These are phyloP conservation scores for Crataegus laevigata DNA, from an alignment of 306 rosid species.

Conservation along the genomic window DNA sequence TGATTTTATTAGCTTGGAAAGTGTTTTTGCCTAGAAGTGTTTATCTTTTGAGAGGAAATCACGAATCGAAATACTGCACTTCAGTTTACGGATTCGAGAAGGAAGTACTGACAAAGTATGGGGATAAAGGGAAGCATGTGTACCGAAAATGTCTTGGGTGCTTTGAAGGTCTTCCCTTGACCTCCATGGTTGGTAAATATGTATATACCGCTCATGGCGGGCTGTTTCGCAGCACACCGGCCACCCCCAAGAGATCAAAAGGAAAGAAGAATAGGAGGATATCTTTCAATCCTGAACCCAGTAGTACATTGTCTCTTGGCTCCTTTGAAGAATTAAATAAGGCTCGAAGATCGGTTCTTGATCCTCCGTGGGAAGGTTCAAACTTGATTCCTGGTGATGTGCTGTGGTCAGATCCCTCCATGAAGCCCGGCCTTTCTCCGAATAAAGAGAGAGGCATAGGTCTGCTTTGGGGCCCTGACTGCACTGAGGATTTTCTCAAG, in stretches of 20 bases:
- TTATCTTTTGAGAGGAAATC: constrained; percentile 74
- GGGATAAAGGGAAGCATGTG: constrained; percentile 75
- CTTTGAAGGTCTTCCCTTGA: constrained; percentile 90
- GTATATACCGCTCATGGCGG: constrained; percentile 92
- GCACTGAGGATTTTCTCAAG: constrained; percentile 80
- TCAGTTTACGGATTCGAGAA: constrained; percentile 88
- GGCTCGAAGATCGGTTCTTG: constrained; percentile 81
- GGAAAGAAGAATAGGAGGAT: constrained; percentile 74
- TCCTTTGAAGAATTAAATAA: constrained; percentile 65
- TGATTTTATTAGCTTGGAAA: constrained; percentile 74
- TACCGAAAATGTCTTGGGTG: constrained; percentile 85
- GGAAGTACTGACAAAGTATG: constrained; percentile 67
- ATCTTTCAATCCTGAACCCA: constrained; percentile 34
- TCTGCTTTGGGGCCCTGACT: constrained; percentile 83
- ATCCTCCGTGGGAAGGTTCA: constrained; percentile 91
- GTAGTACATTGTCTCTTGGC: constrained; percentile 46
- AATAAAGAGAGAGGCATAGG: constrained; percentile 89
- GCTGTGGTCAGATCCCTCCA: constrained; percentile 92
- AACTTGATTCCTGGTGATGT: constrained; percentile 93
- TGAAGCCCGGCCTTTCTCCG: constrained; percentile 63
- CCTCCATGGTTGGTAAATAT: constrained; percentile 62
- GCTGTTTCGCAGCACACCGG: constrained; percentile 59
- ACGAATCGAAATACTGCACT: constrained; percentile 84
- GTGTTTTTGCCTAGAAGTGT: constrained; percentile 55
- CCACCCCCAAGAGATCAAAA: constrained; percentile 58